phyloP scores from a whole-genome alignment of 2,329 filamentous ascomycete species.

The Tolypocladium amazonense region DNA sequence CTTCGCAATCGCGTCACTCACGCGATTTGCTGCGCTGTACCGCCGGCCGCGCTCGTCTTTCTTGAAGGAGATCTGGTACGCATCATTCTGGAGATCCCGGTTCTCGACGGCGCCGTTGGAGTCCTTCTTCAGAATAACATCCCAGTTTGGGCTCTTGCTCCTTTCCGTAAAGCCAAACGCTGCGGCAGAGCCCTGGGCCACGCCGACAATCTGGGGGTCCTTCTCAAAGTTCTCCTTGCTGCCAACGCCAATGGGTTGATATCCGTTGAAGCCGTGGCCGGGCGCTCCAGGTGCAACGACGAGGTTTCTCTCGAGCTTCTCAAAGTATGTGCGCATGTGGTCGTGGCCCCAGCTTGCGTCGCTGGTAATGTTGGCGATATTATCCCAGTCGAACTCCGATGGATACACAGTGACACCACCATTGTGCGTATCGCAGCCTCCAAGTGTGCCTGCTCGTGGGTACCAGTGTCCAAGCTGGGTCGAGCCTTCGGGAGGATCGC shows the following conservation, averaged over 20 bases:
- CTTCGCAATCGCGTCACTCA: constrained; percentile 10
- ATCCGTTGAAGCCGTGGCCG: constrained; percentile 32
- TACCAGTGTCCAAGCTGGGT: constrained; percentile 30
- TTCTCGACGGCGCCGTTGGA: neutral
- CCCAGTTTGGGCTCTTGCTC: neutral
- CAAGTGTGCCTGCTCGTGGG: constrained; percentile 32
- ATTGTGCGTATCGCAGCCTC: constrained; percentile 27
- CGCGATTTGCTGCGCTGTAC: constrained; percentile 1
- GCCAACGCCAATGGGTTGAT: constrained; percentile 12
- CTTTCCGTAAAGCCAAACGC: neutral
- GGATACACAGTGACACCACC: constrained; percentile 28
- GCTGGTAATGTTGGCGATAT: constrained; percentile 28
- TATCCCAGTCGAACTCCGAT: constrained; percentile 28
- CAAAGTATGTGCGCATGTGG: constrained; percentile 30
- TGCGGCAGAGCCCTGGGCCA: constrained; percentile 12
- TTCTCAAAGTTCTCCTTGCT: constrained; percentile 9
- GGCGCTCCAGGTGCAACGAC: constrained; percentile 25
- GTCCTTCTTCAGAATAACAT: neutral
- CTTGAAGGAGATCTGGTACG: neutral
- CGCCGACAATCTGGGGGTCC: constrained; percentile 25
- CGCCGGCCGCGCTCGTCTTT: neutral
- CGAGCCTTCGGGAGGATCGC: constrained; percentile 23
- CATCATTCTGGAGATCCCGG: neutral
- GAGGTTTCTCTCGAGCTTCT: constrained; percentile 29
- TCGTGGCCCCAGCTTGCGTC: constrained; percentile 29